These are phyloP conservation scores for Malassezia equina DNA, from an alignment of 1,284 basidiomycete genomes.

Conservation along the genomic window DNA sequence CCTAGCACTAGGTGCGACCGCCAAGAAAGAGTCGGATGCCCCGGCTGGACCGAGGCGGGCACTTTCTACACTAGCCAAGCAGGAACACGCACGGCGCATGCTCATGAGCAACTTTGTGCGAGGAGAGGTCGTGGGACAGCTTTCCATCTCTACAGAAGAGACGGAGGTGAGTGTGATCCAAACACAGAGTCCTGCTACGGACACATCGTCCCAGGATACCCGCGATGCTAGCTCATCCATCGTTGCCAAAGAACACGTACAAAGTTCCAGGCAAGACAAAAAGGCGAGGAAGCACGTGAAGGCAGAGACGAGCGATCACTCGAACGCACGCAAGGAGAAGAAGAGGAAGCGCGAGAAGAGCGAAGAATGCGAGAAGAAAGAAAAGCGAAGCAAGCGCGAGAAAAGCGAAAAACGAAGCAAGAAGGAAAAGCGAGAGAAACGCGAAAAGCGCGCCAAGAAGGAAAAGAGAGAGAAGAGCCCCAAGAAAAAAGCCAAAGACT, in stretches of 20 bases:
- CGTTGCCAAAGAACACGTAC: not conserved
- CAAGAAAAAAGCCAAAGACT: not conserved
- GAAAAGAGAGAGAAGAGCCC: not conserved
- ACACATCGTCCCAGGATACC: not conserved
- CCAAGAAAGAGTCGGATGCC: conserved; percentile 4
- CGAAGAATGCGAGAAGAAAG: conserved; percentile 5
- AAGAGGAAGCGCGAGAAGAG: conserved; percentile 5
- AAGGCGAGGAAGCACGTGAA: too few relatives aligned
- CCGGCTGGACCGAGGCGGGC: conserved; percentile 22
- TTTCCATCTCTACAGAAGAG: not conserved
- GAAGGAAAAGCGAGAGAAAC: conserved; percentile 9
- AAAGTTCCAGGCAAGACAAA: not conserved
- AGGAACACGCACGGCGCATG: conserved; percentile 36
- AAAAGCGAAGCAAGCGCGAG: not conserved
- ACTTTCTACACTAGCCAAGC: conserved; percentile 32
- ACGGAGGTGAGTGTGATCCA: not conserved
- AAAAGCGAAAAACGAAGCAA: conserved; percentile 58
- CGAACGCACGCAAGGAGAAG: conserved; percentile 3
- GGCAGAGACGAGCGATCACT: too few relatives aligned
- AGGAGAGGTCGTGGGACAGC: conserved; percentile 23
- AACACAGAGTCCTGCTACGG: not conserved
- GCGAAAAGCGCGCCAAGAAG: not conserved
- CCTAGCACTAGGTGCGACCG: conserved; percentile 19
- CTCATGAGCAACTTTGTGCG: conserved; percentile 43
- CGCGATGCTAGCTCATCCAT: not conserved